These are phyloP conservation scores for Rubia peregrina DNA, from an alignment of 305 asterid species.

Conservation along the genomic window DNA sequence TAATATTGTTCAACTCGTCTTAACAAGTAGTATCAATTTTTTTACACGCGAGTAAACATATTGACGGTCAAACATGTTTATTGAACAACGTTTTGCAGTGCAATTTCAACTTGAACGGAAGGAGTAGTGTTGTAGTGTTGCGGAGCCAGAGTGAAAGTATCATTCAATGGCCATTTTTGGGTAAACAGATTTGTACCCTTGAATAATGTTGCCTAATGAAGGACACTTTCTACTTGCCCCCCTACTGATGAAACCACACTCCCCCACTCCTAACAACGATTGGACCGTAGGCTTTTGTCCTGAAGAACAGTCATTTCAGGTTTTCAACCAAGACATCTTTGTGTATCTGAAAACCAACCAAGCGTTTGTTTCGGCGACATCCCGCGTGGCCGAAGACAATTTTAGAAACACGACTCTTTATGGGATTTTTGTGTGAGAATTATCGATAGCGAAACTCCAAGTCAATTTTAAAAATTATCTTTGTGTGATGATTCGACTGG, in stretches of 20 bases:
- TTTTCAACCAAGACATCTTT: neutral
- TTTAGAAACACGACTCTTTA: neutral
- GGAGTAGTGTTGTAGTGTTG: neutral
- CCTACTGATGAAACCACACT: neutral
- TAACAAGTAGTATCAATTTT: too few relatives aligned
- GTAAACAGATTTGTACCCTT: neutral
- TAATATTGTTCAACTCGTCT: too few relatives aligned
- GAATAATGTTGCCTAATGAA: constrained; percentile 11
- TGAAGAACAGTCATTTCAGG: constrained; percentile 5
- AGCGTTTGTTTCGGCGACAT: neutral
- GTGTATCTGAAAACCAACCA: neutral
- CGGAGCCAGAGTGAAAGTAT: neutral
- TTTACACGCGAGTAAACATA: too few relatives aligned
- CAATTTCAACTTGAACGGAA: too few relatives aligned
- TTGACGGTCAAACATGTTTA: too few relatives aligned
- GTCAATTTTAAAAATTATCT: too few relatives aligned
- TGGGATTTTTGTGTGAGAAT: neutral
- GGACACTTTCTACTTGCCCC: constrained; percentile 6
- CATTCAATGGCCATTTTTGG: constrained; percentile 10
- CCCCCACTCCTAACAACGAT: neutral
- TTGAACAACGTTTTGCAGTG: too few relatives aligned
- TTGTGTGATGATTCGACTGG: too few relatives aligned
- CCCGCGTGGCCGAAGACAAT: neutral
- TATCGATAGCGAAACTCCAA: too few relatives aligned
- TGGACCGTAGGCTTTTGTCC: constrained; percentile 2